Evolutionary conservation across 176 grass and related monocot species (phyloP).

Genomic region (Musa beccarii): DNA sequence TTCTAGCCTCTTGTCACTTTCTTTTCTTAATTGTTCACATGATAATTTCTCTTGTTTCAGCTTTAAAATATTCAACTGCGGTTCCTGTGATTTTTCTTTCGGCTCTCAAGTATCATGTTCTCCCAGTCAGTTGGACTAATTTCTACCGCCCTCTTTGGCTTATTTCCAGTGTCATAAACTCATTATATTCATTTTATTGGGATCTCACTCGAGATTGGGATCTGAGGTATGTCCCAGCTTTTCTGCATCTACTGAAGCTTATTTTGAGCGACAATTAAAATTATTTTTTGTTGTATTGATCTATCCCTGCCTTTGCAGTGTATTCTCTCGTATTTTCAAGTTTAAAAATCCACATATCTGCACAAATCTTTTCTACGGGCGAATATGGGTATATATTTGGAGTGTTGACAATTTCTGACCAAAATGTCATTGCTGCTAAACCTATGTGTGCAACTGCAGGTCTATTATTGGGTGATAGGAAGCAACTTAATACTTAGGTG

Average conservation of each 20-base stretch:
- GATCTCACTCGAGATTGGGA: conserved; percentile 96
- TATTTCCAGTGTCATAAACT: conserved; percentile 77
- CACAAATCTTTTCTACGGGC: conserved; percentile 57
- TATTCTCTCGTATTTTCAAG: conserved; percentile 83
- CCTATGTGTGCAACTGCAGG: conserved; percentile 25
- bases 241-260: neutral
- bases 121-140: conserved; percentile 53
- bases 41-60: conserved; percentile 31
- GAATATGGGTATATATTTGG: conserved; percentile 49
- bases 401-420: neutral
- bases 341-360: conserved; percentile 66
- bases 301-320: conserved; percentile 34
- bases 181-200: conserved; percentile 96
- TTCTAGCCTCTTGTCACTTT: too few relatives aligned
- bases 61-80: conserved; percentile 91
- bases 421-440: neutral
- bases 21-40: too few relatives aligned
- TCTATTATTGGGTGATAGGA: conserved; percentile 79
- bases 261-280: neutral
- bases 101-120: conserved; percentile 88
- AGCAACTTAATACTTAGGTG: conserved; percentile 89
- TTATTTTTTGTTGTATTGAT: neutral
- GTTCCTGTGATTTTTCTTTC: conserved; percentile 90
- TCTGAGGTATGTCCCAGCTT: conserved; percentile 45
- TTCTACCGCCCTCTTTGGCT: conserved; percentile 94